Conservation (phyloP, 306 rosid species). For the Fagus sylvatica region DNA sequence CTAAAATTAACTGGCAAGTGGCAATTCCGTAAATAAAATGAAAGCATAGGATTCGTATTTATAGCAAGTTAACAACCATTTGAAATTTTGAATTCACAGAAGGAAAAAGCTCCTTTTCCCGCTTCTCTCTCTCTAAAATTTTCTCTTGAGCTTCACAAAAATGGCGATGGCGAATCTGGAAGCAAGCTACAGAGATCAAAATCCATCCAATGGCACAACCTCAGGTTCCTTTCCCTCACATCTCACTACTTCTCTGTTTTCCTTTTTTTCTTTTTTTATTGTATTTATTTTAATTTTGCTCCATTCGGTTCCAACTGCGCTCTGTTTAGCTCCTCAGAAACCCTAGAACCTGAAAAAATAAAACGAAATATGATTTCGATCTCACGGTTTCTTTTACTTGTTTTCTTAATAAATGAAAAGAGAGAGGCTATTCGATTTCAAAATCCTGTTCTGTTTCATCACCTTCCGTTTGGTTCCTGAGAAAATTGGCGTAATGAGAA, state of each 20-base stretch:
- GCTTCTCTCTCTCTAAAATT: not conserved
- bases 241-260: not conserved
- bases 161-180: constrained; percentile 33
- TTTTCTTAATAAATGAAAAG: not conserved
- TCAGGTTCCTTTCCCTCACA: constrained; percentile 8
- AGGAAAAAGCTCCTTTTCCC: not conserved
- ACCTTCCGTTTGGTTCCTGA: not conserved
- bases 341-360: not conserved
- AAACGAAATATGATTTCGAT: not conserved
- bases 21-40: not conserved
- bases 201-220: not conserved
- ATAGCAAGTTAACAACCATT: not conserved
- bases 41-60: not conserved
- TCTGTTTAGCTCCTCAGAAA: not conserved
- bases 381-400: not conserved
- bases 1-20: too few species aligned
- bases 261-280: not conserved
- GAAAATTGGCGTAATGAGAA: not conserved
- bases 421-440: not conserved
- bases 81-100: not conserved
- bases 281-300: not conserved
- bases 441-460: not conserved
- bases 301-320: not conserved
- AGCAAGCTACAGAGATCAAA: not conserved
- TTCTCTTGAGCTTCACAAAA: constrained; percentile 1